Conservation (phyloP, 2,329 filamentous ascomycete genomes). For the Aspergillus persii region DNA sequence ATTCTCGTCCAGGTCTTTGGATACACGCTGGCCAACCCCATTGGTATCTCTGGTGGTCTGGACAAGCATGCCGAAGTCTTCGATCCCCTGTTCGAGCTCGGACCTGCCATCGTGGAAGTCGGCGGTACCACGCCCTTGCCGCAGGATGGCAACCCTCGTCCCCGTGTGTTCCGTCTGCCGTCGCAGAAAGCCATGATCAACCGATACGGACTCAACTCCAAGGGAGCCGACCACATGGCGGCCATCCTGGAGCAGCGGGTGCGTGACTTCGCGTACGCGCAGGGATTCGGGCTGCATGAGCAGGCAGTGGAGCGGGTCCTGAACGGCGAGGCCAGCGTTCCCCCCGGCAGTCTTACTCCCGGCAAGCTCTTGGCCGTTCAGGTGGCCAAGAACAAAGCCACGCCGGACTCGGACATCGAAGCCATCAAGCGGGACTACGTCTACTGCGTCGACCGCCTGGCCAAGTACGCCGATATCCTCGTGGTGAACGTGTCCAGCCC, state of each 20-base stretch:
- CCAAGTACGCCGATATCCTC: slow-evolving; percentile 88
- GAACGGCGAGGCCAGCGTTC: slow-evolving; percentile 71
- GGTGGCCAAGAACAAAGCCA: slow-evolving; percentile 94
- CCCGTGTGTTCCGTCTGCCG: slow-evolving; percentile 82
- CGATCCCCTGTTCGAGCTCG: slow-evolving; percentile 77
- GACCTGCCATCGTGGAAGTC: slow-evolving; percentile 84
- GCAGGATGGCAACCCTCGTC: slow-evolving; percentile 82
- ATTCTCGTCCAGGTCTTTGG: slow-evolving; percentile 63
- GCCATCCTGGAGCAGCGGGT: slow-evolving; percentile 74
- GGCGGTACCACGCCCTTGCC: slow-evolving; percentile 86
- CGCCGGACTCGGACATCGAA: slow-evolving; percentile 77
- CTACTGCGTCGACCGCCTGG: slow-evolving; percentile 80
- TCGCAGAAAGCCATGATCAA: slow-evolving; percentile 88
- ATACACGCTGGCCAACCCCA: slow-evolving; percentile 73
- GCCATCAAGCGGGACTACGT: slow-evolving; percentile 79
- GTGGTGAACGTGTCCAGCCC: slow-evolving; percentile 97
- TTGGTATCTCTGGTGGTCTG: slow-evolving; percentile 91
- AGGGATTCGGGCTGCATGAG: slow-evolving; percentile 64
- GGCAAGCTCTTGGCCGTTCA: slow-evolving; percentile 85
- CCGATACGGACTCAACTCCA: slow-evolving; percentile 90
- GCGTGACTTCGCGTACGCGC: slow-evolving; percentile 68
- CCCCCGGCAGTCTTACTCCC: slow-evolving; percentile 72
- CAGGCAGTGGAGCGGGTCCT: slow-evolving; percentile 69
- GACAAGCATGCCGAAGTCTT: slow-evolving; percentile 93
- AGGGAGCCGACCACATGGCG: slow-evolving; percentile 84